A percentile compares a stretch with the other conserved stretches of the same genome.
Conservation (phyloP, 306 rosid genomes). For the Datisca glomerata region DNA sequence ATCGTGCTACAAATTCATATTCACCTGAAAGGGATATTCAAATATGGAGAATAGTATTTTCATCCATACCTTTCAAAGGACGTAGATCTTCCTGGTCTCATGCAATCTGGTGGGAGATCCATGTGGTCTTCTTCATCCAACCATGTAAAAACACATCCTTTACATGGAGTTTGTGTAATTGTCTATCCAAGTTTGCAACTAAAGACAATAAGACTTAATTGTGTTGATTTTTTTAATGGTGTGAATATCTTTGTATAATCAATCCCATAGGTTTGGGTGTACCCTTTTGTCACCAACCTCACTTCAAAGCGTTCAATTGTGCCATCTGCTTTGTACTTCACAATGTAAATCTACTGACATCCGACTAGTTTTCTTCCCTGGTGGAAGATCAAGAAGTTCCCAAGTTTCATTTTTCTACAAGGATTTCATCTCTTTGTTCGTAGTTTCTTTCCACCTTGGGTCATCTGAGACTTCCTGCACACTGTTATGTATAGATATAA, state of each 20-base stretch:
- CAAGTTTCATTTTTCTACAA: neutral
- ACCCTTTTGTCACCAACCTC: neutral
- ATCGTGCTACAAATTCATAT: too few species aligned
- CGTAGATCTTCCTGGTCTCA: too few species aligned
- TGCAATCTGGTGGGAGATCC: neutral
- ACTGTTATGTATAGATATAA: neutral
- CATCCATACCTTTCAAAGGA: too few species aligned
- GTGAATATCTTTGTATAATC: too few species aligned
- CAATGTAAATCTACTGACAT: too few species aligned
- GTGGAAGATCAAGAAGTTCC: neutral
- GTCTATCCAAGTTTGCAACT: neutral
- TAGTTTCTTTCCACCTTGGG: neutral
- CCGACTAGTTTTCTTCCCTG: neutral
- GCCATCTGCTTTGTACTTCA: too few species aligned
- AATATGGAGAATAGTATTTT: too few species aligned
- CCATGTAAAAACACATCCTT: too few species aligned
- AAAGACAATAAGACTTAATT: neutral
- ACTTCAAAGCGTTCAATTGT: neutral
- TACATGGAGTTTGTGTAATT: neutral
- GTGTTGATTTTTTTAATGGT: too few species aligned
- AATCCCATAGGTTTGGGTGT: neutral
- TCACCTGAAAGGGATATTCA: too few species aligned
- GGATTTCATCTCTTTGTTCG: neutral
- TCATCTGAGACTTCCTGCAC: neutral
- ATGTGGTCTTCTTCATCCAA: neutral